Evolutionary conservation across 31 red algal genomes (phyloP).

Genomic region (Odonthalia washingtoniensis): DNA sequence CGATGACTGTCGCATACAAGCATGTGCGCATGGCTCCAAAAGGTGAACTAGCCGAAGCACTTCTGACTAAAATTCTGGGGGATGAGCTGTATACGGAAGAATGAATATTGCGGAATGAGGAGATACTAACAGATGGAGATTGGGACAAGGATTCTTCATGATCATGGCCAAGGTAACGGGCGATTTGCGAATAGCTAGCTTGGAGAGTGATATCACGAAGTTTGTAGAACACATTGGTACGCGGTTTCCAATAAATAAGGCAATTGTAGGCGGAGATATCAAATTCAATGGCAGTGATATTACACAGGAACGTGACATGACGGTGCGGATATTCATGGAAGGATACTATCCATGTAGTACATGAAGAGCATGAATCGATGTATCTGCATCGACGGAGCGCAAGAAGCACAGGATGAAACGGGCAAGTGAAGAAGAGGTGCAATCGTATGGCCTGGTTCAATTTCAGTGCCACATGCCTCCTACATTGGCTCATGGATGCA

Average conservation of each 20-base stretch:
- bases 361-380: background rate
- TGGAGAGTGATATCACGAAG: background rate
- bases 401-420: background rate
- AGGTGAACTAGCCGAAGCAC: background rate
- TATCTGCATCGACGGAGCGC: background rate
- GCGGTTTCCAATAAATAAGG: background rate
- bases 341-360: constrained; percentile 4
- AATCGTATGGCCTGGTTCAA: background rate
- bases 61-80: background rate
- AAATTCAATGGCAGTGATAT: constrained; percentile 11
- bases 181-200: background rate
- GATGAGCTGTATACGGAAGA: too few relatives aligned
- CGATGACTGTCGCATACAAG: constrained; percentile 30
- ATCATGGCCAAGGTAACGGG: constrained; percentile 9
- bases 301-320: background rate
- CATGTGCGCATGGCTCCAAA: constrained; percentile 31
- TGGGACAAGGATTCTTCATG: background rate
- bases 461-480: background rate
- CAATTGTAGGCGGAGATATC: background rate
- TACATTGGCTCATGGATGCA: background rate
- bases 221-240: background rate
- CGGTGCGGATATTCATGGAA: background rate
- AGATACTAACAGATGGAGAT: background rate
- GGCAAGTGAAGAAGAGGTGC: background rate
- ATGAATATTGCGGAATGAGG: background rate